Base-by-base conservation (phyloP, 495 filamentous ascomycete species). In the Xylaria venustula region DNA sequence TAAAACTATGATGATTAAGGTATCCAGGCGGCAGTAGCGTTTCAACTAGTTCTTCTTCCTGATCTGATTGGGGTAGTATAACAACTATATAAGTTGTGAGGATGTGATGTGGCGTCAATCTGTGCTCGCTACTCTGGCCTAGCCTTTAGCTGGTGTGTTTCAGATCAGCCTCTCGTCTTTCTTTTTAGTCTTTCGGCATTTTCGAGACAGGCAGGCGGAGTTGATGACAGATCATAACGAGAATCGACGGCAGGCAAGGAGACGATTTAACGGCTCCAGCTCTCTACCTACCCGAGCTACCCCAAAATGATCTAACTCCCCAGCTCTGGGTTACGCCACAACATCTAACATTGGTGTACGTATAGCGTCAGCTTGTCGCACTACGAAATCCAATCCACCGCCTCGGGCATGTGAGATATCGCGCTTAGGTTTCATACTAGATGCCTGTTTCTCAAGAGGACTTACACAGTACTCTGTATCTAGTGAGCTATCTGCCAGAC, bases 121-220 rank as follows among this genome's bases (percentile, higher is more conserved):
- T 47, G 7, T 3, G 3, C 44, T 45, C 6, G 41, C 41, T n/a
- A 40, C 6, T 40, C 7, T 12, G 3, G 2, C 3, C 19, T 22
- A 22, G 44, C 32, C 22, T 34, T 32, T n/a, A 55, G 25, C 25
- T n/a, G 15, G 53, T 32, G 53, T n/a, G 53, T 55, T 55, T 55
- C 53, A 45, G 17, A 34, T 25, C 32, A 22, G 19, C 11, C n/a
- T 34, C 22, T 45, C 37, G 26, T 23, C 17, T 45, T 45, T 28
- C 42, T 12, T 42, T 28, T 17, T 54, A 52, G 50, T 36, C 28
- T 28, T 17, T 22, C 50, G 34, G 34, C 37, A 22, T 44, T 32
- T 22, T 41, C 3, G 37, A 44, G n/a, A 30, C 37, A 26, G 30
- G 6, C 37, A 0, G 52, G 20, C 19, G 4, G 25, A 12, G 25